phyloP scores from a whole-genome alignment of 1,284 basidiomycete species.

The Trametes polyzona region DNA sequence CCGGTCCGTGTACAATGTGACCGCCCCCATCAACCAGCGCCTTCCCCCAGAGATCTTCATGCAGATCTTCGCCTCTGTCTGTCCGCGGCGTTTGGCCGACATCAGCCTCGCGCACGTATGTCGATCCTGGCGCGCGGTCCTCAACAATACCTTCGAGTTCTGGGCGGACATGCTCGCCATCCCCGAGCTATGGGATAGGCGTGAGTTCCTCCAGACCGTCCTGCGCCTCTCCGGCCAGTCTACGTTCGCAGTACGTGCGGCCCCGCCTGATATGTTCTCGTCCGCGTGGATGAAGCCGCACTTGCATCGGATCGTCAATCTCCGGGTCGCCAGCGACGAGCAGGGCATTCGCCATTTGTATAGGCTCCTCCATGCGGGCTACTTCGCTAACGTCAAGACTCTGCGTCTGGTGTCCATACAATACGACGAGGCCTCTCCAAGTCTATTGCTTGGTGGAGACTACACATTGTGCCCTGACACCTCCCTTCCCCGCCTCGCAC shows the following conservation, averaged over 20 bases:
- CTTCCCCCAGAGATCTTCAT: not conserved
- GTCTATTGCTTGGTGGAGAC: not conserved
- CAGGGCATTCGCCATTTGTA: not conserved
- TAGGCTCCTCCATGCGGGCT: not conserved
- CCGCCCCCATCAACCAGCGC: not conserved
- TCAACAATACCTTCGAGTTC: not conserved
- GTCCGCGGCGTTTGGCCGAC: not conserved
- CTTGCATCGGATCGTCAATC: not conserved
- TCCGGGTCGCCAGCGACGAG: not conserved
- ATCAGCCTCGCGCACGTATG: conserved; percentile 6
- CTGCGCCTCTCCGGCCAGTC: not conserved
- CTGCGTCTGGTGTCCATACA: not conserved
- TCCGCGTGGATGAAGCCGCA: not conserved
- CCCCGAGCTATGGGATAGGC: not conserved
- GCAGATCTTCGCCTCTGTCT: not conserved
- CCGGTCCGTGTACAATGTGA: not conserved
- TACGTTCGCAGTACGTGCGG: not conserved
- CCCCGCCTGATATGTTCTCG: not conserved
- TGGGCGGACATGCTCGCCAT: not conserved
- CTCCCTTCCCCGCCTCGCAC: not conserved
- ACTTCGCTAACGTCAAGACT: not conserved
- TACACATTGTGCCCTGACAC: not conserved
- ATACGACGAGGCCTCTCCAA: not conserved
- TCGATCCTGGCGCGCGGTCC: not conserved
- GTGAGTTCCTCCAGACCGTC: not conserved